Evolutionary conservation across 352 stramenopile genomes (phyloP).

Genomic region (Phytophthora idaei): DNA sequence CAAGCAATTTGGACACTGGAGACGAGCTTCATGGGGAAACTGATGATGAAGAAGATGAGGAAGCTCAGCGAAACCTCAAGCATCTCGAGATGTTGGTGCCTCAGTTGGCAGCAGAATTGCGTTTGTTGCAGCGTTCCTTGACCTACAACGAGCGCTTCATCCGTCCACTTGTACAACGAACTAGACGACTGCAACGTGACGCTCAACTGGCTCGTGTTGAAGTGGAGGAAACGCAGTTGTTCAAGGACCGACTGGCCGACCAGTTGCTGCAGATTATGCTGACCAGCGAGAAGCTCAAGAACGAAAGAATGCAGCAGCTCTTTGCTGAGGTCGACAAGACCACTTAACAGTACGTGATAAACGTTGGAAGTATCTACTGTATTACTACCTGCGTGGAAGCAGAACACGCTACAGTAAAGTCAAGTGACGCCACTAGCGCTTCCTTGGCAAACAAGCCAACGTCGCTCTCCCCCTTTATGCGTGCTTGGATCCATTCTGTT

Average conservation of each 20-base stretch:
- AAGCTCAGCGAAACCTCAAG: constrained; percentile 52
- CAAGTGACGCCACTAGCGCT: constrained; percentile 19
- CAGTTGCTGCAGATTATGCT: constrained; percentile 82
- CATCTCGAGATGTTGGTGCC: constrained; percentile 77
- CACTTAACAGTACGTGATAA: constrained; percentile 12
- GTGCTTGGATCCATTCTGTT: constrained; percentile 36
- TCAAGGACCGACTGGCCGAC: constrained; percentile 77
- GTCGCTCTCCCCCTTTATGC: constrained; percentile 20
- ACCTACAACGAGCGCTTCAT: constrained; percentile 51
- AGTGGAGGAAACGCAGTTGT: constrained; percentile 72
- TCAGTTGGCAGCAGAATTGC: constrained; percentile 51
- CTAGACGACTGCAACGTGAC: constrained; percentile 44
- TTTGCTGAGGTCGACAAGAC: constrained; percentile 56
- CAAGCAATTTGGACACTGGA: constrained; percentile 27
- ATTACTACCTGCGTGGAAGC: constrained; percentile 45
- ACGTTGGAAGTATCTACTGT: constrained; percentile 46
- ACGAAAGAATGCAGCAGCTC: constrained; percentile 73
- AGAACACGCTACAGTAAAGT: constrained; percentile 33
- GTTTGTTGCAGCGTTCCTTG: constrained; percentile 54
- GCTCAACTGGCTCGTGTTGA: constrained; percentile 67
- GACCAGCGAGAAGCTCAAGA: constrained; percentile 70
- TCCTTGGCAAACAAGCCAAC: constrained; percentile 23
- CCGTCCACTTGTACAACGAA: constrained; percentile 39
- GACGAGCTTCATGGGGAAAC: constrained; percentile 29
- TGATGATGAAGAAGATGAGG: constrained; percentile 55